phyloP scores from a whole-genome alignment of 306 rosid genomes.

The Cyamopsis tetragonoloba region DNA sequence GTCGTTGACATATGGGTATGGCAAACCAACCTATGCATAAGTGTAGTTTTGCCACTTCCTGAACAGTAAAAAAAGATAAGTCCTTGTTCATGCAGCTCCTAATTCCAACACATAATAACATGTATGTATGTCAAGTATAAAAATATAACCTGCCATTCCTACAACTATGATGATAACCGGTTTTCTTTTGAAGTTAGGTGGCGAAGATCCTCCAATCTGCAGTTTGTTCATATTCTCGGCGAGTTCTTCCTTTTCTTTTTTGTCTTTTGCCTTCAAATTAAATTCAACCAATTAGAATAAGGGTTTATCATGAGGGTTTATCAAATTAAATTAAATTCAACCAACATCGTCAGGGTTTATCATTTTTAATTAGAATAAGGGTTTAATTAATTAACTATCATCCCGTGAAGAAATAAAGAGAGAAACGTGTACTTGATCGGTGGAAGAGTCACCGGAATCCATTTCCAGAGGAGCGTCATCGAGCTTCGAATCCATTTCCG shows the following conservation, averaged over 20 bases:
- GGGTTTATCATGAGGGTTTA: too few relatives aligned
- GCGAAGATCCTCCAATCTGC: constrained; percentile 57
- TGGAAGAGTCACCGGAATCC: constrained; percentile 47
- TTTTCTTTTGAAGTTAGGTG: constrained; percentile 57
- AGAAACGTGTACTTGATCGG: constrained; percentile 28
- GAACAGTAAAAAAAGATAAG: constrained; percentile 12
- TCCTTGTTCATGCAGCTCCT: background rate
- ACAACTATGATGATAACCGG: constrained; percentile 84
- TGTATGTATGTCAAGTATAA: too few relatives aligned
- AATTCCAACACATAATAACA: background rate
- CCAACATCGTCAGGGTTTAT: constrained; percentile 6
- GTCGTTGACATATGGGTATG: constrained; percentile 53
- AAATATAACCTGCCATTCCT: constrained; percentile 84
- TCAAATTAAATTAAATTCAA: too few relatives aligned
- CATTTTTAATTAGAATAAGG: background rate
- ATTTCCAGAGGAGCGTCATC: constrained; percentile 37
- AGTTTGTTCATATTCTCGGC: constrained; percentile 56
- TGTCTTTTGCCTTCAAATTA: constrained; percentile 40
- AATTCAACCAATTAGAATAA: background rate
- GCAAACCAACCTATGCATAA: constrained; percentile 72
- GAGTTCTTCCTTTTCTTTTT: constrained; percentile 59
- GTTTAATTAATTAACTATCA: too few relatives aligned
- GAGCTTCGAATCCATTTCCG: constrained; percentile 43
- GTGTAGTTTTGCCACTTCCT: constrained; percentile 95
- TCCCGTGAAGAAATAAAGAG: background rate